Percentiles rank a stretch among this genome's conserved stretches.
These are phyloP conservation scores for Cyberlindnera mississippiensis DNA, from an alignment of 805 yeast species.

Conservation along the genomic window DNA sequence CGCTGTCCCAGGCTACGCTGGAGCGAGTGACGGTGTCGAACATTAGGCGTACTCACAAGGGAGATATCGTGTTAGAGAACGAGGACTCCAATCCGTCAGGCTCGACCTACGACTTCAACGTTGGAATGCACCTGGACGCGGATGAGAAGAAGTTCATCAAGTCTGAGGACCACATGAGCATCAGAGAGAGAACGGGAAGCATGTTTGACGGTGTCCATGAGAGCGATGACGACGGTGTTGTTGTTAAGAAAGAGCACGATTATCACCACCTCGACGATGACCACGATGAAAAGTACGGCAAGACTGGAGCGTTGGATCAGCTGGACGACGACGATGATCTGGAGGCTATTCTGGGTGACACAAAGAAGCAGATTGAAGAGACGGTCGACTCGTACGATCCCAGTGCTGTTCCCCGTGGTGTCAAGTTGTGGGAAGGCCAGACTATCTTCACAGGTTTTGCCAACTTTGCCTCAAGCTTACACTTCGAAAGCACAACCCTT, in stretches of 20 bases:
- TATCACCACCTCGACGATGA: conserved; percentile 18
- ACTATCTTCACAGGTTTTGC: conserved; percentile 48
- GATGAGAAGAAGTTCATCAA: conserved; percentile 23
- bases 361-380: conserved; percentile 19
- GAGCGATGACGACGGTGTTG: conserved; percentile 14
- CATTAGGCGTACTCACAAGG: conserved; percentile 79
- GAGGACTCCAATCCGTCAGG: conserved; percentile 28
- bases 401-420: conserved; percentile 3
- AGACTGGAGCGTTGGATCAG: no score
- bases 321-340: conserved; percentile 34
- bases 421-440: conserved; percentile 44
- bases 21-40: conserved; percentile 57
- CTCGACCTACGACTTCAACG: conserved; percentile 29
- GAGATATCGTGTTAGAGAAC: conserved; percentile 74
- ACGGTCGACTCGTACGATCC: conserved; percentile 22
- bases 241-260: neutral
- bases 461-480: conserved; percentile 33
- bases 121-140: conserved; percentile 21
- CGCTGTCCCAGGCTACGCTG: conserved; percentile 64
- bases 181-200: conserved; percentile 16
- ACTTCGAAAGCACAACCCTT: conserved; percentile 28
- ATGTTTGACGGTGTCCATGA: conserved; percentile 6
- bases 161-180: conserved; percentile 8
- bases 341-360: conserved; percentile 29
- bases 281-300: conserved; percentile 12